Evolutionary conservation across 306 rosid species (phyloP).

Genomic region (Quercus gilva): DNA sequence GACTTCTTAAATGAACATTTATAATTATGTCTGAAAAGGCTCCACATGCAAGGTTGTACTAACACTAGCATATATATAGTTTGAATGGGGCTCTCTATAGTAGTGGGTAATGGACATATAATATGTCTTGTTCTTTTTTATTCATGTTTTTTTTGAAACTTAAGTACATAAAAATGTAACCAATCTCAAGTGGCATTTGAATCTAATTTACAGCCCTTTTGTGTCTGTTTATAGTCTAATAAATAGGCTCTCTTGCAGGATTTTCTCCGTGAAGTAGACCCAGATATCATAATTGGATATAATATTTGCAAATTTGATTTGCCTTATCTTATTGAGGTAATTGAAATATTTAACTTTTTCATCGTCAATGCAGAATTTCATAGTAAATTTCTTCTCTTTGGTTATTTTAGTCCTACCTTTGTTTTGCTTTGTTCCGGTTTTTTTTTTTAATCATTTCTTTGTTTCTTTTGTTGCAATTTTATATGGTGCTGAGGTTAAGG

Average conservation of each 20-base stretch:
- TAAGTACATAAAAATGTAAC: conserved; percentile 1
- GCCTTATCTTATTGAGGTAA: conserved; percentile 94
- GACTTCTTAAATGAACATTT: neutral
- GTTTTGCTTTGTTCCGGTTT: neutral
- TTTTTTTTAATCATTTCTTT: no score
- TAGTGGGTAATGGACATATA: neutral
- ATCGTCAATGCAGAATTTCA: conserved; percentile 1
- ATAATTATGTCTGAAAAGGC: neutral
- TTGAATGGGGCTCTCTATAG: neutral
- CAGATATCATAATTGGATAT: conserved; percentile 97
- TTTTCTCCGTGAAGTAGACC: conserved; percentile 81
- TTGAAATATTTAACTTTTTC: conserved; percentile 10
- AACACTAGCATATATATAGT: neutral
- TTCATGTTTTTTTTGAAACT: conserved; percentile 6
- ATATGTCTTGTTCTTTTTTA: neutral
- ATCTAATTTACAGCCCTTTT: conserved; percentile 1
- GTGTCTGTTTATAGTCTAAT: conserved; percentile 16
- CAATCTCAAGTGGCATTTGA: conserved; percentile 21
- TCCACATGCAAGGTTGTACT: neutral
- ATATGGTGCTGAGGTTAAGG: neutral
- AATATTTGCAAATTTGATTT: conserved; percentile 97
- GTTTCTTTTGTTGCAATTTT: neutral
- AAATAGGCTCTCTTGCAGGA: conserved; percentile 54
- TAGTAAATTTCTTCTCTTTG: neutral
- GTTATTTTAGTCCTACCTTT: neutral